Evolutionary conservation across 441 rosid genomes (phyloP).

Genomic region (Eutrema salsugineum): DNA sequence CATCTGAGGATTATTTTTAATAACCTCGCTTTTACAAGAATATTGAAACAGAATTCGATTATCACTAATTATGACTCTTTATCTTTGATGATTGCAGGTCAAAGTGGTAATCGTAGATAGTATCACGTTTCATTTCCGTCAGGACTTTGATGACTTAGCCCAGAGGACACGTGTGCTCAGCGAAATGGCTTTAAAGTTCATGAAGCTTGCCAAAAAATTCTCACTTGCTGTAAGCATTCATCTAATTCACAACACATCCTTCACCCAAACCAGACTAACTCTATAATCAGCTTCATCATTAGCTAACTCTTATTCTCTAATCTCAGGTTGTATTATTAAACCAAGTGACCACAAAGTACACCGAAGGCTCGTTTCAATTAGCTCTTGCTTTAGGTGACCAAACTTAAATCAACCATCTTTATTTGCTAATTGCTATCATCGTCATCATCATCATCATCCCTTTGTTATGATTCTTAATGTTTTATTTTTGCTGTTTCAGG

Average conservation of each 20-base stretch:
- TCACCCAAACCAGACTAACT: background rate
- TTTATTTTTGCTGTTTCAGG: conserved; percentile 43
- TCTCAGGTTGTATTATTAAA: conserved; percentile 84
- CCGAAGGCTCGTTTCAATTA: conserved; percentile 76
- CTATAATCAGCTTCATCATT: background rate
- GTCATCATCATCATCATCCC: background rate
- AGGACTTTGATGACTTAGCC: conserved; percentile 84
- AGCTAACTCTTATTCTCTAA: background rate
- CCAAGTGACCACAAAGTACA: conserved; percentile 78
- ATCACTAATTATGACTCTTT: background rate
- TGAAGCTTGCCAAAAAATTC: conserved; percentile 82
- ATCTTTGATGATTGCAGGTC: conserved; percentile 47
- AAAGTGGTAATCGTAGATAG: conserved; percentile 81
- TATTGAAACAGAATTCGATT: background rate
- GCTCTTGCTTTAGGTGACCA: conserved; percentile 78
- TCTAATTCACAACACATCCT: background rate
- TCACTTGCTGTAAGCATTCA: conserved; percentile 63
- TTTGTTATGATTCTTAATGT: conserved; percentile 2
- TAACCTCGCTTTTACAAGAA: background rate
- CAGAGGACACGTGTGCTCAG: conserved; percentile 76
- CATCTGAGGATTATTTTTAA: background rate
- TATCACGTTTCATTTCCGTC: conserved; percentile 92
- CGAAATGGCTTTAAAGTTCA: conserved; percentile 78
- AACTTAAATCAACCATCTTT: background rate
- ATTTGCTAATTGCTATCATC: background rate